phyloP scores from a whole-genome alignment of 2,329 filamentous ascomycete genomes.

The Setomelanomma holmii region DNA sequence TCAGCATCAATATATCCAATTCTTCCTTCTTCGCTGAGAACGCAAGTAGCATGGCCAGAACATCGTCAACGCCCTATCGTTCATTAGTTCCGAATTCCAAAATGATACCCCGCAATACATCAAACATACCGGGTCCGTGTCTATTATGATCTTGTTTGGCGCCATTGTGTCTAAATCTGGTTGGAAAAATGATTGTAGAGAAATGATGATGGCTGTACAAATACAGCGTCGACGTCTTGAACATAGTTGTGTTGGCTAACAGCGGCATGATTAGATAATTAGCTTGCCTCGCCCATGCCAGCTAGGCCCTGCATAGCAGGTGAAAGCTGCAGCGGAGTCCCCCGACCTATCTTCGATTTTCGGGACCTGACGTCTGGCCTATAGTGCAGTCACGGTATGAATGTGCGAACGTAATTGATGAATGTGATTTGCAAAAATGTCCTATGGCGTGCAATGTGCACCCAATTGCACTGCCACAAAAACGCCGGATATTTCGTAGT shows the following conservation, averaged over 20 bases:
- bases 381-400: not conserved
- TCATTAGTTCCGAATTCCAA: not conserved
- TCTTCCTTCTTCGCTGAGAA: slow-evolving; percentile 83
- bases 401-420: not conserved
- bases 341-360: slow-evolving; percentile 13
- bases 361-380: not conserved
- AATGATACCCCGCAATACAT: slow-evolving; percentile 12
- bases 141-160: slow-evolving; percentile 79
- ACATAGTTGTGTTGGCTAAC: no score
- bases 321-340: slow-evolving; percentile 20
- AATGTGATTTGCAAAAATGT: not conserved
- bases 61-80: slow-evolving; percentile 79
- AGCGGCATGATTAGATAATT: slow-evolving; percentile 34
- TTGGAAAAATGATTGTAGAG: slow-evolving; percentile 7
- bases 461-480: slow-evolving; percentile 27
- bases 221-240: no score
- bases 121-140: slow-evolving; percentile 82
- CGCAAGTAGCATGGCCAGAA: slow-evolving; percentile 85
- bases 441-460: slow-evolving; percentile 16
- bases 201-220: no score
- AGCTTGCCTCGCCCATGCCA: slow-evolving; percentile 10
- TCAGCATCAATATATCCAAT: slow-evolving; percentile 83
- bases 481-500: slow-evolving; percentile 37
- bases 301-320: slow-evolving; percentile 25
- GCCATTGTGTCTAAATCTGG: slow-evolving; percentile 43